Evolutionary conservation across 768 basidiomycete genomes (phyloP).

Genomic region (Coprinopsis cinerea): DNA sequence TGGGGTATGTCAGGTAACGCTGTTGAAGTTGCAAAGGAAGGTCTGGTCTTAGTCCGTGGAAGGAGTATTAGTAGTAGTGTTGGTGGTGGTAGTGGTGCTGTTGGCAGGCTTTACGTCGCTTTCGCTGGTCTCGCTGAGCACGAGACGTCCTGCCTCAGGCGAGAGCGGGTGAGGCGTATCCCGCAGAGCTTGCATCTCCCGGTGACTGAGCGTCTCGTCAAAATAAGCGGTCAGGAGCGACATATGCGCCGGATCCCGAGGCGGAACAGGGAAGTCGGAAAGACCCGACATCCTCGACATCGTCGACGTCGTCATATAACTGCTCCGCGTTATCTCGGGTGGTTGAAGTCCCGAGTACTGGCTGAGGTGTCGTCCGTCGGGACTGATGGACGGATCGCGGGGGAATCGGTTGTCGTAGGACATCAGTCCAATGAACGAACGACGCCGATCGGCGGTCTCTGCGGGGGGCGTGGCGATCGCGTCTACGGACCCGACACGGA

Average conservation of each 20-base stretch:
- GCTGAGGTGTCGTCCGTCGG: conserved; percentile 11
- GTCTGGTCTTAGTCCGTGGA: no score
- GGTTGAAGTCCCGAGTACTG: conserved; percentile 26
- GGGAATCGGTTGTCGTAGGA: conserved; percentile 14
- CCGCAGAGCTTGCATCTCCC: background rate
- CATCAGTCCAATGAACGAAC: conserved; percentile 34
- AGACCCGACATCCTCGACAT: conserved; percentile 63
- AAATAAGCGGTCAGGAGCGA: conserved; percentile 42
- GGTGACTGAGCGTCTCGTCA: conserved; percentile 20
- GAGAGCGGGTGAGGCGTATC: conserved; percentile 6
- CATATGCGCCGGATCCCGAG: conserved; percentile 29
- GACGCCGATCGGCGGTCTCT: conserved; percentile 32
- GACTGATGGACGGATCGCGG: background rate
- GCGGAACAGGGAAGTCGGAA: conserved; percentile 69
- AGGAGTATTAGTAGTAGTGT: no score
- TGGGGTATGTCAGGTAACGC: no score
- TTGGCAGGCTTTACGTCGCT: no score
- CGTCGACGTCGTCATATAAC: conserved; percentile 58
- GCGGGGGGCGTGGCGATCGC: conserved; percentile 45
- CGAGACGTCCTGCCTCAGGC: conserved; percentile 1
- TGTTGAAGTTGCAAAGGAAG: no score
- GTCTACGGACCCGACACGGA: conserved; percentile 48
- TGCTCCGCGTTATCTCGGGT: conserved; percentile 35
- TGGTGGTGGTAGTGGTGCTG: no score
- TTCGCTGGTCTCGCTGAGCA: no score